Evolutionary conservation across 2,329 filamentous ascomycete genomes (phyloP).

Genomic region (Teratosphaeria viscida): DNA sequence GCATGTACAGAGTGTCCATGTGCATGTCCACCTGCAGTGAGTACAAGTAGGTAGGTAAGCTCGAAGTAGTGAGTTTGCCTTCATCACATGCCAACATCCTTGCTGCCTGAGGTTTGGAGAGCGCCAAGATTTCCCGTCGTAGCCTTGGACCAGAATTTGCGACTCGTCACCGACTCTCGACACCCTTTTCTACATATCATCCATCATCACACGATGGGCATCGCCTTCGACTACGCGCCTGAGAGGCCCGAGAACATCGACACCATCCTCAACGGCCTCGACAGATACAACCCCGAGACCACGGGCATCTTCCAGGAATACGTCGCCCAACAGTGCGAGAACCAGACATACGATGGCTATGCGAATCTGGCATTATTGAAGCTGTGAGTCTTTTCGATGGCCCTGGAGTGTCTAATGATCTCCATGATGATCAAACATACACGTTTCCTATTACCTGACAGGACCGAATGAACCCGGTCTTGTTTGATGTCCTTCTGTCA

Average conservation of each 20-base stretch:
- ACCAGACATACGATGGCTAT: constrained; percentile 89
- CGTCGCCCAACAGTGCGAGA: constrained; percentile 87
- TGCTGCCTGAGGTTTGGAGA: neutral
- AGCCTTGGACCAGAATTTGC: neutral
- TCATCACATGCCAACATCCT: neutral
- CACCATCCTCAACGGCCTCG: constrained; percentile 88
- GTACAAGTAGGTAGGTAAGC: neutral
- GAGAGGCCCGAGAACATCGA: constrained; percentile 89
- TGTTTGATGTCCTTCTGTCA: constrained; percentile 55
- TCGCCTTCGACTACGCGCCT: constrained; percentile 73
- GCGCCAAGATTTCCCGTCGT: neutral
- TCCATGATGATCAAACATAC: constrained; percentile 57
- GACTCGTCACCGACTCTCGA: neutral
- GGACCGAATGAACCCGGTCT: constrained; percentile 42
- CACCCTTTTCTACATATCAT: neutral
- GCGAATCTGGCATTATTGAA: constrained; percentile 93
- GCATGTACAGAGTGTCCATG: neutral
- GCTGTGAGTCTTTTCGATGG: constrained; percentile 91
- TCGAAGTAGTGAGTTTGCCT: neutral
- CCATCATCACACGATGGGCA: constrained; percentile 28
- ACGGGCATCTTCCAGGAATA: constrained; percentile 90
- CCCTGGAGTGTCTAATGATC: neutral
- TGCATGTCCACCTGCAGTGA: neutral
- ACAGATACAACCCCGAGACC: constrained; percentile 97
- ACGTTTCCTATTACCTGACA: constrained; percentile 99